Percentiles rank a stretch among this genome's conserved stretches.
Conservation (phyloP, 768 basidiomycete species). For the Phlegmacium glaucopus region DNA sequence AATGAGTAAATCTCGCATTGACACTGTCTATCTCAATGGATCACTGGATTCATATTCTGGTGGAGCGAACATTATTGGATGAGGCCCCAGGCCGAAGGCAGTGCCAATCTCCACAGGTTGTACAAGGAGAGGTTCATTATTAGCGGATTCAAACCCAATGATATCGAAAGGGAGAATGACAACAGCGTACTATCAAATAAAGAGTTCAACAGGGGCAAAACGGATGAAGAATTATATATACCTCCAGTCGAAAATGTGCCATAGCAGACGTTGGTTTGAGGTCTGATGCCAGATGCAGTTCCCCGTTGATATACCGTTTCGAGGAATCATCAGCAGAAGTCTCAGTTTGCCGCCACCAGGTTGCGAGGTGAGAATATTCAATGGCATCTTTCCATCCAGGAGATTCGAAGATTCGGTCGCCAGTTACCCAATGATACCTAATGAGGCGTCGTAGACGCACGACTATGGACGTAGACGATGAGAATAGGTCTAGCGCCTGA, state of each 20-base stretch:
- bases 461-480: constrained; percentile 28
- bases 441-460: constrained; percentile 21
- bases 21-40: too few relatives aligned
- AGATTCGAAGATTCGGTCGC: constrained; percentile 6
- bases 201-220: not conserved
- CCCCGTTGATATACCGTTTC: constrained; percentile 29
- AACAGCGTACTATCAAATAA: constrained; percentile 31
- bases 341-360: constrained; percentile 17
- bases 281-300: constrained; percentile 32
- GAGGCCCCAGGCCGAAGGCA: constrained; percentile 23
- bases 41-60: constrained; percentile 20
- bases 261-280: constrained; percentile 36
- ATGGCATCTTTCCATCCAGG: constrained; percentile 9
- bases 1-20: too few relatives aligned
- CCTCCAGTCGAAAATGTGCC: constrained; percentile 36
- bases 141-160: constrained; percentile 23
- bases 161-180: constrained; percentile 35
- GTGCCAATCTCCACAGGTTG: constrained; percentile 33
- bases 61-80: constrained; percentile 26
- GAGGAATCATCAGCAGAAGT: constrained; percentile 21
- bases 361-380: constrained; percentile 12
- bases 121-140: constrained; percentile 21
- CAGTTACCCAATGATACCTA: constrained; percentile 10
- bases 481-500: constrained; percentile 33
- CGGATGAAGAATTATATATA: constrained; percentile 8